A percentile compares a stretch with the other conserved stretches of the same genome.
Conservation (phyloP, 23 red algal genomes). For the Chondrus crispus region DNA sequence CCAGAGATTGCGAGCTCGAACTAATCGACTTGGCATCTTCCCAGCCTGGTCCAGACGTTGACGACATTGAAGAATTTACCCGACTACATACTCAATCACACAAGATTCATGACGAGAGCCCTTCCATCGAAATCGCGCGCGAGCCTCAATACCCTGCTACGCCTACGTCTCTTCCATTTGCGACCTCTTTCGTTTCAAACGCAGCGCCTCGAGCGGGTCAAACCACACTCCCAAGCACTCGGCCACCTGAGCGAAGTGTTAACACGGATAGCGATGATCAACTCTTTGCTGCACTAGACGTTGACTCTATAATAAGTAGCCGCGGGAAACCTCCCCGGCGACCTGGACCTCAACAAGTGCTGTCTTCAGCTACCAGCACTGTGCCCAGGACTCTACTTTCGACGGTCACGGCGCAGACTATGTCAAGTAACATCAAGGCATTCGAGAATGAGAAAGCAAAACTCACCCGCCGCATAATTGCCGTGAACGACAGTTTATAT, state of each 20-base stretch:
- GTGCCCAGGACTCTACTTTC: background rate
- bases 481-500: conserved; percentile 37
- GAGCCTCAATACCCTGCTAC: background rate
- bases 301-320: conserved; percentile 37
- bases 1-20: background rate
- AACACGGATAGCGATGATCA: conserved; percentile 57
- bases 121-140: background rate
- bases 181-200: background rate
- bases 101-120: background rate
- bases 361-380: background rate
- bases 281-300: conserved; percentile 19
- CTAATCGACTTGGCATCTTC: conserved; percentile 35
- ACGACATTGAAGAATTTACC: conserved; percentile 45
- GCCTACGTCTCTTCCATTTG: background rate
- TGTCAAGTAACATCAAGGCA: background rate
- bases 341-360: background rate
- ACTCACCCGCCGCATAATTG: conserved; percentile 32
- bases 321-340: background rate
- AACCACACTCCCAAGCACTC: no score
- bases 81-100: background rate
- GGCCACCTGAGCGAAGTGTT: no score
- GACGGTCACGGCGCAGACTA: background rate
- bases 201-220: background rate
- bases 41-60: background rate
- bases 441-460: conserved; percentile 9